Percentiles rank a stretch among this genome's conserved stretches.
These are phyloP conservation scores for Flaveria ramosissima DNA, from an alignment of 129 eudicot species.

Conservation along the genomic window DNA sequence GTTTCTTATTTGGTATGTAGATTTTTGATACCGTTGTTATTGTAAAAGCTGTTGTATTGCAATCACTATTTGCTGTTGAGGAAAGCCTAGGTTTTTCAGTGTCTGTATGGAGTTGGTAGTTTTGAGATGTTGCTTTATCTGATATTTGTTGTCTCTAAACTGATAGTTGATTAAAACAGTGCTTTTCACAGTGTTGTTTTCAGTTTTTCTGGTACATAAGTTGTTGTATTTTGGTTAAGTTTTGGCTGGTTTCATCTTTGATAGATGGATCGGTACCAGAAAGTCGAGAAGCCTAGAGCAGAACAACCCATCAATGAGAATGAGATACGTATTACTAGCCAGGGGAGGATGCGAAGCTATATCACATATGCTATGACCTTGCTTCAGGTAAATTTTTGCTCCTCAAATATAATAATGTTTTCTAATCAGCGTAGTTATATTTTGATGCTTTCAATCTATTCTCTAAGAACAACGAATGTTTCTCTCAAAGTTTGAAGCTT, in stretches of 20 bases:
- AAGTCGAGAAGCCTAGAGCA: conserved; percentile 88
- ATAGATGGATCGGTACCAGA: conserved; percentile 95
- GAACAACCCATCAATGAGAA: conserved; percentile 90
- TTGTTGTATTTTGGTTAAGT: not conserved
- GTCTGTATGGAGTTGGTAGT: conserved; percentile 6
- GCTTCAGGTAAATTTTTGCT: conserved; percentile 62
- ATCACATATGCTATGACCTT: conserved; percentile 89
- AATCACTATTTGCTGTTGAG: not conserved
- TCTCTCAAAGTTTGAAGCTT: not conserved
- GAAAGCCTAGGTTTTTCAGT: not conserved
- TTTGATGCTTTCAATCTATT: not conserved
- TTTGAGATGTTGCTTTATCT: conserved; percentile 6
- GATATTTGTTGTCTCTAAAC: not conserved
- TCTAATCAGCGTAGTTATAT: not conserved
- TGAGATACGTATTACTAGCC: conserved; percentile 97
- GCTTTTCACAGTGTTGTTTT: not conserved
- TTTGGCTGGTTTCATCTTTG: not conserved
- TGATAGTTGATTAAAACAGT: not conserved
- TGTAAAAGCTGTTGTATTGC: not conserved
- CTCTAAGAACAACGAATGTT: not conserved
- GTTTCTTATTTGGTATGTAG: too few species aligned
- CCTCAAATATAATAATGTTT: not conserved
- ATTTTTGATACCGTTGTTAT: too few species aligned
- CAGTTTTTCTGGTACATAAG: not conserved
- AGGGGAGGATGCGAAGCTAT: conserved; percentile 95